Percentiles rank a stretch among this genome's conserved stretches.
Evolutionary conservation across 2,329 filamentous ascomycete genomes (phyloP).

Genomic region (Thielaviopsis punctulata): DNA sequence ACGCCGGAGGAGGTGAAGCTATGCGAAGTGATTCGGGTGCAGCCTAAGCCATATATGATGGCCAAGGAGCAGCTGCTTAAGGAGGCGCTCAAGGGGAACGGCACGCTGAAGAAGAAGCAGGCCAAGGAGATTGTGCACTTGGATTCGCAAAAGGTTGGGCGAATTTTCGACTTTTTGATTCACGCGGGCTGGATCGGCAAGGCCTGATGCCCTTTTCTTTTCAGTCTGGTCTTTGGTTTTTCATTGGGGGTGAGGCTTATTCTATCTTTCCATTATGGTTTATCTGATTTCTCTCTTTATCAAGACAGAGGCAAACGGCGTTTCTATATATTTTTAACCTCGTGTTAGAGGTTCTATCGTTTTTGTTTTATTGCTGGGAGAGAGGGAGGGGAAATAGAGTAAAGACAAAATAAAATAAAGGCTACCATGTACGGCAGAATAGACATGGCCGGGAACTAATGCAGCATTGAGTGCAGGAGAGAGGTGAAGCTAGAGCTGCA

Average conservation of each 20-base stretch:
- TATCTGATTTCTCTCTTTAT: not conserved
- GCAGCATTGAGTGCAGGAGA: no score
- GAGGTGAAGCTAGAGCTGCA: no score
- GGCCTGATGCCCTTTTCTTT: slow-evolving; percentile 31
- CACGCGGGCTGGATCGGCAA: slow-evolving; percentile 85
- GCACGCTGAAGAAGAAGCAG: slow-evolving; percentile 82
- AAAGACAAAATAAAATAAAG: no score
- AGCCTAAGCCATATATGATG: slow-evolving; percentile 87
- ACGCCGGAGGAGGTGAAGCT: slow-evolving; percentile 71
- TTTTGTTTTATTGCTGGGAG: no score
- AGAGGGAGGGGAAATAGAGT: no score
- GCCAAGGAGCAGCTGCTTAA: slow-evolving; percentile 88
- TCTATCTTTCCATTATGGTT: slow-evolving; percentile 2
- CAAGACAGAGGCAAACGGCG: not conserved
- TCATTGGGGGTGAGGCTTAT: slow-evolving; percentile 10
- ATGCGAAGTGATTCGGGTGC: slow-evolving; percentile 66
- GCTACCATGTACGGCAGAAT: no score
- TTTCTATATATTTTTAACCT: not conserved
- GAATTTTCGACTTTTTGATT: slow-evolving; percentile 90
- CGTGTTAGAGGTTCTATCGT: no score
- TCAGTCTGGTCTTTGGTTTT: slow-evolving; percentile 6
- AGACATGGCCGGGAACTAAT: no score
- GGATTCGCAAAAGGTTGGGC: slow-evolving; percentile 67
- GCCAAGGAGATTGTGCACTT: slow-evolving; percentile 72
- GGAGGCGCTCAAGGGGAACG: slow-evolving; percentile 78